These are phyloP conservation scores for Soucietia sequanensis DNA, from an alignment of 805 yeast species.

Conservation along the genomic window DNA sequence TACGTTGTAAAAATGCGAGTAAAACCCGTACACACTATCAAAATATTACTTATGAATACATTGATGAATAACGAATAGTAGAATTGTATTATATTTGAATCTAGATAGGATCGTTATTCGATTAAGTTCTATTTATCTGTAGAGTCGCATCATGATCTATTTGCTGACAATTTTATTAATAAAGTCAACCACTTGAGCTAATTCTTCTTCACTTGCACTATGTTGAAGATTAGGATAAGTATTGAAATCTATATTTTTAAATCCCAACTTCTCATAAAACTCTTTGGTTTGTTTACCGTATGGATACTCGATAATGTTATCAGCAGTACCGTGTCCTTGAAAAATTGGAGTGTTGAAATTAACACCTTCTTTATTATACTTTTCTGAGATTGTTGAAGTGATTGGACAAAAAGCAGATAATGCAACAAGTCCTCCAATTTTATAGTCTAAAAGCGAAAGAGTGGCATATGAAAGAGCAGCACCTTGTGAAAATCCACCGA, in stretches of 20 bases:
- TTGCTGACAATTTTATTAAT: no score
- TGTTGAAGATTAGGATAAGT: conserved; percentile 67
- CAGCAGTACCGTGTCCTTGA: conserved; percentile 85
- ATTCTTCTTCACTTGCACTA: conserved; percentile 64
- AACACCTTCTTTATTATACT: conserved; percentile 19
- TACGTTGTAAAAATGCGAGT: no score
- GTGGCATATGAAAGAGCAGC: conserved; percentile 74
- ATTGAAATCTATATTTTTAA: conserved; percentile 39
- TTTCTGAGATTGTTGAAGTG: conserved; percentile 8
- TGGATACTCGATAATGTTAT: conserved; percentile 55
- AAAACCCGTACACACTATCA: no score
- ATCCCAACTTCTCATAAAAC: conserved; percentile 49
- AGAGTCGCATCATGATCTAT: no score
- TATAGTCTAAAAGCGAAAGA: conserved; percentile 50
- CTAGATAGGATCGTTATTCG: no score
- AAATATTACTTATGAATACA: no score
- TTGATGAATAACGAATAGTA: no score
- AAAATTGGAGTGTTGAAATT: conserved; percentile 74
- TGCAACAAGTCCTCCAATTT: conserved; percentile 75
- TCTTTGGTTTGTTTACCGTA: conserved; percentile 42
- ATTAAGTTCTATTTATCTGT: no score
- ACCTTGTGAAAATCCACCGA: conserved; percentile 97
- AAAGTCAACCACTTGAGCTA: conserved; percentile 47
- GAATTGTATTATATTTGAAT: no score
- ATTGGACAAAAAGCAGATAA: conserved; percentile 73